Evolutionary conservation across 345 rosid genomes (phyloP).

Genomic region (Brassica nigra): DNA sequence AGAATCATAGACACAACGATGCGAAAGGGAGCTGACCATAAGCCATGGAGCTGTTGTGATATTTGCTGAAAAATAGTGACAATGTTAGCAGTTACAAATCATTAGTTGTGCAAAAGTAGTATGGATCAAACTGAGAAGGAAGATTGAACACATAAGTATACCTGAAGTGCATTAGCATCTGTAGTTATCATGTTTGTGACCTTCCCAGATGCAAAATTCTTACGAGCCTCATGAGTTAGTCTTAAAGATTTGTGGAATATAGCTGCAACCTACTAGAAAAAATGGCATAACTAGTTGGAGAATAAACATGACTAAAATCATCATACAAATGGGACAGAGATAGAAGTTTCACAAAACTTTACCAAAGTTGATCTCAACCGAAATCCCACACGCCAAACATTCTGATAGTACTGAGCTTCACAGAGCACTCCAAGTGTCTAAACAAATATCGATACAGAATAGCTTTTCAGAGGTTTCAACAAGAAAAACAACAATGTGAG

Average conservation of each 20-base stretch:
- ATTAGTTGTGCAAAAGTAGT: neutral
- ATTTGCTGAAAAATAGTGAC: slow-evolving; percentile 57
- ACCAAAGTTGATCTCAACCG: slow-evolving; percentile 93
- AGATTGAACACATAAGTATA: slow-evolving; percentile 24
- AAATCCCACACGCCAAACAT: slow-evolving; percentile 87
- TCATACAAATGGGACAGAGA: neutral
- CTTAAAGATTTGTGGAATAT: slow-evolving; percentile 85
- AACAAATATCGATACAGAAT: slow-evolving; percentile 11
- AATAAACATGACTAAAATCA: slow-evolving; percentile 17
- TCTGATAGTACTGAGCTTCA: slow-evolving; percentile 80
- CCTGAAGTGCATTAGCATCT: slow-evolving; percentile 93
- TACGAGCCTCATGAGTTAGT: slow-evolving; percentile 81
- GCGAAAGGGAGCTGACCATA: slow-evolving; percentile 99
- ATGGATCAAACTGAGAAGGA: neutral
- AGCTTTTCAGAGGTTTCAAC: neutral
- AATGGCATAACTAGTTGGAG: slow-evolving; percentile 24
- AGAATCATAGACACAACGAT: slow-evolving; percentile 77
- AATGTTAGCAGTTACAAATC: slow-evolving; percentile 20
- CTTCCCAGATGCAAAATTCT: slow-evolving; percentile 84
- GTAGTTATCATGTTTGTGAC: slow-evolving; percentile 95
- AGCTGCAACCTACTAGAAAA: slow-evolving; percentile 72
- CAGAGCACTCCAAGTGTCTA: slow-evolving; percentile 78
- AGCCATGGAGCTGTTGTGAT: slow-evolving; percentile 77
- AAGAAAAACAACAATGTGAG: slow-evolving; percentile 22
- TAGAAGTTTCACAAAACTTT: slow-evolving; percentile 22